Conservation (phyloP, 345 rosid species). For the Populus euphratica region DNA sequence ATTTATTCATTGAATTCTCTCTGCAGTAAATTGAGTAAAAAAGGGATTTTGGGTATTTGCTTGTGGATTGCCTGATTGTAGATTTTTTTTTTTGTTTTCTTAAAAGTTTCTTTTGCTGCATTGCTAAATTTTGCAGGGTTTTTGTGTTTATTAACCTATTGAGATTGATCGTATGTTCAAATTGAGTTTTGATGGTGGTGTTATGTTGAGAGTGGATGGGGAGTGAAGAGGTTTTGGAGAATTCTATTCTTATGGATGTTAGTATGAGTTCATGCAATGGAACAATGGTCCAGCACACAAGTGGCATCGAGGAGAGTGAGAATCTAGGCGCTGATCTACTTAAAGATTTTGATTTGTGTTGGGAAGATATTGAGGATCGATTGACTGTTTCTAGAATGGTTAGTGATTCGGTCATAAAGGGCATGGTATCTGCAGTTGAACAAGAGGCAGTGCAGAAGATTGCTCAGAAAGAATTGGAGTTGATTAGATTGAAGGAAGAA, state of each 20-base stretch:
- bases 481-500: slow-evolving; percentile 47
- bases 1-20: background rate
- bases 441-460: slow-evolving; percentile 64
- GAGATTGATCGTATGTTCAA: background rate
- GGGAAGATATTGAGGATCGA: slow-evolving; percentile 54
- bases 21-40: background rate
- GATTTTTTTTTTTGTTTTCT: background rate
- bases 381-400: slow-evolving; percentile 74
- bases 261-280: slow-evolving; percentile 9
- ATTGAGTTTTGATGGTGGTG: slow-evolving; percentile 10
- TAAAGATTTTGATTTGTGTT: slow-evolving; percentile 56
- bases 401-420: slow-evolving; percentile 67
- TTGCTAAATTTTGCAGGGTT: slow-evolving; percentile 4
- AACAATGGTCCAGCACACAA: slow-evolving; percentile 1
- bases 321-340: slow-evolving; percentile 43
- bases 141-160: background rate
- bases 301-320: slow-evolving; percentile 41
- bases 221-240: slow-evolving; percentile 20
- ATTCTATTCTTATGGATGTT: slow-evolving; percentile 25
- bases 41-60: background rate
- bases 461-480: slow-evolving; percentile 56
- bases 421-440: slow-evolving; percentile 45
- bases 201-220: slow-evolving; percentile 31
- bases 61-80: background rate
- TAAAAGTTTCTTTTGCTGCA: background rate